Evolutionary conservation across 345 rosid genomes (phyloP), one percentile per base, ranked within the genome.

Genomic region (Pistacia vera): DNA sequence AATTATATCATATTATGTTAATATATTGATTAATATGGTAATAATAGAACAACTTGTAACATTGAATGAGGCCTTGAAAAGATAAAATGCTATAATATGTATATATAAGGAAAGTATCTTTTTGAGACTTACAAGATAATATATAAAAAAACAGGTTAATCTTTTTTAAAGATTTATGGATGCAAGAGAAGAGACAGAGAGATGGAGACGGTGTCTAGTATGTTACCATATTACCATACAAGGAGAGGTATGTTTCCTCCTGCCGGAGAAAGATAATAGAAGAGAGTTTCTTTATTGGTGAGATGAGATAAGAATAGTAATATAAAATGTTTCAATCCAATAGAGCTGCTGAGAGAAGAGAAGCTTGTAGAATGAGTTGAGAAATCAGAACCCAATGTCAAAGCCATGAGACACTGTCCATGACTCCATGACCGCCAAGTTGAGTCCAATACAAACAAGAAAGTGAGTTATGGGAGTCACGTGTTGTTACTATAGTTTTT

Each of bases 391-490:
- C 0, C 1, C 6, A 5, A 33, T 1, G 4, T 17, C 48, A 4
- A 67, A 33, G 41, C 59, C 71, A 51, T 30, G 71, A 58, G n/a
- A n/a, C 11, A n/a, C 5, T 14, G 13, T n/a, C 36, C 58, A 22
- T 25, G 25, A 25, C 25, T 25, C 25, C 25, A 11, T 3, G 17
- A 5, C 17, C 18, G 0, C 36, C 28, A 66, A 11, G 11, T 44
- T 64, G 25, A 10, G 28, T 66, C 5, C 3, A 64, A 66, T 11
- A 20, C 13, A 25, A 30, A 14, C 56, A 71, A 14, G 36, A 11
- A 22, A 41, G 0, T 11, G 56, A 36, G 75, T 73, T 18, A 73
- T 62, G 61, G 69, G 4, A 7, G 8, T 62, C 76, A 63, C 76
- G 51, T 62, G 76, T 11, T 17, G 68, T 17, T n/a, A 16, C 2